Percentiles rank a stretch among this genome's conserved stretches.
Conservation (phyloP, 2,329 filamentous ascomycete genomes). For the Aspergillus carbonarius region DNA sequence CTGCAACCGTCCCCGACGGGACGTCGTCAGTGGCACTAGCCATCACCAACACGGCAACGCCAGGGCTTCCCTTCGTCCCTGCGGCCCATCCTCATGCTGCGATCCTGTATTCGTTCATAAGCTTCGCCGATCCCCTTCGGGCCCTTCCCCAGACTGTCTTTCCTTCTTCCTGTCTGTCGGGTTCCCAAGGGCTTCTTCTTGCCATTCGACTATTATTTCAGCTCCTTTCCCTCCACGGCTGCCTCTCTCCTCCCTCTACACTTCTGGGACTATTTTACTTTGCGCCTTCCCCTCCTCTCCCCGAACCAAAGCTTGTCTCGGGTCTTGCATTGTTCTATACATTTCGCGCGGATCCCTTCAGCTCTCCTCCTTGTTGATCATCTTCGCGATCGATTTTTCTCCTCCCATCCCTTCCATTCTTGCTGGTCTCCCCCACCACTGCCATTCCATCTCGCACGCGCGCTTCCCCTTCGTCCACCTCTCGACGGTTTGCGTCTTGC, state of each 20-base stretch:
- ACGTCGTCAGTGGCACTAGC: conserved; percentile 44
- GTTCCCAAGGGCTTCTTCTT: conserved; percentile 13
- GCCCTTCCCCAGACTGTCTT: conserved; percentile 38
- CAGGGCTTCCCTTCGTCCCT: conserved; percentile 31
- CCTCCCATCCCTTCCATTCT: neutral
- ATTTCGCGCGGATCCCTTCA: conserved; percentile 16
- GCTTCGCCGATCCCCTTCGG: conserved; percentile 45
- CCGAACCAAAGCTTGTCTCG: conserved; percentile 2
- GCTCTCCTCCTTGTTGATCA: conserved; percentile 8
- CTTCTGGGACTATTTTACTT: conserved; percentile 12
- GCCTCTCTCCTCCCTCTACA: conserved; percentile 12
- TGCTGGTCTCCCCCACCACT: neutral
- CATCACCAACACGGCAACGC: conserved; percentile 25
- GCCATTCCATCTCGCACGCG: neutral
- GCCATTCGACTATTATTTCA: neutral
- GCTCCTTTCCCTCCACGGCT: neutral
- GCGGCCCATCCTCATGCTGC: conserved; percentile 29
- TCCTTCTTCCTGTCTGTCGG: conserved; percentile 22
- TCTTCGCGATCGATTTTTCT: conserved; percentile 11
- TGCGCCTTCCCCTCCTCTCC: conserved; percentile 10
- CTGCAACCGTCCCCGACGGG: conserved; percentile 40
- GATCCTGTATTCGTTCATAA: conserved; percentile 42
- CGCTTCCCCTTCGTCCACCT: neutral
- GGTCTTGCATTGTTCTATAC: neutral
- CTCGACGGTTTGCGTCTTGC: neutral